These are phyloP conservation scores for Peterozyma xylosa DNA, from an alignment of 805 yeast species.

Conservation along the genomic window DNA sequence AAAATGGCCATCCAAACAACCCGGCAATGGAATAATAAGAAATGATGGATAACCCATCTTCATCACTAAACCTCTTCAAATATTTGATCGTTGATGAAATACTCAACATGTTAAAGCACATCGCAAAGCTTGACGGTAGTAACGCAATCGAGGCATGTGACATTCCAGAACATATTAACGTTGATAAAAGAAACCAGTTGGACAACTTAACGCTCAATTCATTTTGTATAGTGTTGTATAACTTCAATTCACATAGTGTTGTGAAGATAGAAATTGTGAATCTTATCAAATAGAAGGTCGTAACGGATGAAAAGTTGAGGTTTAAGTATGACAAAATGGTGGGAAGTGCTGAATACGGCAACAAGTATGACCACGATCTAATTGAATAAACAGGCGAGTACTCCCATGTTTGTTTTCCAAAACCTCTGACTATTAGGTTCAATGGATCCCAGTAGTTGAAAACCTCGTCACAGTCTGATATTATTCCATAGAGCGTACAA, in stretches of 20 bases:
- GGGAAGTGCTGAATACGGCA: conserved; percentile 31
- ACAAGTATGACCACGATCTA: conserved; percentile 74
- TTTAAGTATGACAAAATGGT: conserved; percentile 14
- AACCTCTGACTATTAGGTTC: conserved; percentile 66
- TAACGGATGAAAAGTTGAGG: conserved; percentile 9
- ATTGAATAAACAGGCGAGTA: conserved; percentile 87
- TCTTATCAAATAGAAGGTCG: conserved; percentile 48
- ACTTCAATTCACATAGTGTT: conserved; percentile 42
- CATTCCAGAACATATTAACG: conserved; percentile 70
- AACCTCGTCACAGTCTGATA: conserved; percentile 89
- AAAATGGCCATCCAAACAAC: conserved; percentile 88
- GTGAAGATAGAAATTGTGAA: conserved; percentile 30
- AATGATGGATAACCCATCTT: conserved; percentile 20
- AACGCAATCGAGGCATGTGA: conserved; percentile 83
- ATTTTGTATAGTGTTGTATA: conserved; percentile 33
- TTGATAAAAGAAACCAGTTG: conserved; percentile 52
- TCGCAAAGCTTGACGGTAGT: conserved; percentile 75
- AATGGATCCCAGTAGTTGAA: conserved; percentile 95
- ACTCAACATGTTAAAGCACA: conserved; percentile 42
- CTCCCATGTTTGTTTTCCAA: conserved; percentile 96
- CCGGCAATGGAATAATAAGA: conserved; percentile 58
- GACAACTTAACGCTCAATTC: conserved; percentile 1
- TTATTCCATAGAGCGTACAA: conserved; percentile 51
- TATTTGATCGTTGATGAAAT: conserved; percentile 28
- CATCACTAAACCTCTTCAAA: conserved; percentile 18